Evolutionary conservation across 2,329 filamentous ascomycete species (phyloP), one percentile per base, ranked within the genome.

Genomic region (Fusarium sp.): DNA sequence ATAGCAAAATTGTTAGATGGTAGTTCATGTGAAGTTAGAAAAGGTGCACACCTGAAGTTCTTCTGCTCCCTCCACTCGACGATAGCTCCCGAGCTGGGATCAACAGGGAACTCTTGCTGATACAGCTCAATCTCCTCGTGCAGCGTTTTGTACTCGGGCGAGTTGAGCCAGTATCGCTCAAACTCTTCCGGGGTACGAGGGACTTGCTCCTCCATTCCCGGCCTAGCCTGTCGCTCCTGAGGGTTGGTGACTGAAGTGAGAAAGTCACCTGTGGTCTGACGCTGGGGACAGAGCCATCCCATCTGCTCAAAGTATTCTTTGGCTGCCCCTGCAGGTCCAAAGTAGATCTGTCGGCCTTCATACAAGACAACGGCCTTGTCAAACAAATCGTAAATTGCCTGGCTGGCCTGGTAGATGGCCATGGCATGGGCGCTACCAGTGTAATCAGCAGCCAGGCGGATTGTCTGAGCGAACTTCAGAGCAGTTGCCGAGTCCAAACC

Each of bases 321-420:
- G 1, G 90, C 91, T 4, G 87, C 80, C 5, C 83, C 81, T 0
- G 85, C 84, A 2, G 80, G 82, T 4, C 91, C 91, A 67, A 90
- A 92, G 79, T 86, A 93, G 60, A 91, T 89, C 73, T 91, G 90
- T 48, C 88, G 87, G 6, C 91, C 91, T 70, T 92, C 88, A 73
- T 92, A 90, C 1, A 92, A 84, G 1, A 93, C 83, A 2, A 90
- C 81, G 0, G 89, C 90, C 75, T 92, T 92, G 79, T 93, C 90
- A 67, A 93, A 92, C 2, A 89, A 76, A 40, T 90, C 87, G 68
- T 89, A 89, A 1, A 87, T 87, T 7, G 82, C 79, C 69, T 89
- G 86, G n/a, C 86, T 86, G 1, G 90, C 89, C 74, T 92, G 90
- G 55, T 92, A 92, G 2, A 92, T 74, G 0, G 76, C 75, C 7